Evolutionary conservation across 75 land plant species (phyloP).

Genomic region (Sequoiadendron giganteum): DNA sequence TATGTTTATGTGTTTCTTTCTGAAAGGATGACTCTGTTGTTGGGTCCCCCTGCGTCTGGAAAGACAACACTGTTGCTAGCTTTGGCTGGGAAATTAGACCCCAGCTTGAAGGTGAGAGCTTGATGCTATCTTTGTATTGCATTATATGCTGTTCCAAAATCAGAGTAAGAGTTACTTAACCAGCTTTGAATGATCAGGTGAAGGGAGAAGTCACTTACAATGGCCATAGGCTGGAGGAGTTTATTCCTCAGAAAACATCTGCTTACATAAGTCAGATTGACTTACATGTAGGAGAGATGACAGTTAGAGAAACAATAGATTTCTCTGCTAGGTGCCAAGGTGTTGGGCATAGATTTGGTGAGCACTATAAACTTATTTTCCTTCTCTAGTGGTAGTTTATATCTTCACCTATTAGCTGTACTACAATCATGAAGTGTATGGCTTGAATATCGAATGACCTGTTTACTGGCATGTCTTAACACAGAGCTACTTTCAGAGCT

Average conservation of each 20-base stretch:
- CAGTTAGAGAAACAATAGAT: constrained; percentile 88
- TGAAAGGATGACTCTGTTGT: constrained; percentile 70
- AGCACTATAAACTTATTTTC: neutral
- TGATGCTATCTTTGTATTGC: neutral
- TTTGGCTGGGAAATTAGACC: constrained; percentile 77
- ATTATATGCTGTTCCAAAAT: constrained; percentile 4
- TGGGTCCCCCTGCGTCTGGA: constrained; percentile 89
- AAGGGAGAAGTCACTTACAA: constrained; percentile 77
- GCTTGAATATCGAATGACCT: neutral
- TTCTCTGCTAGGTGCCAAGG: constrained; percentile 92
- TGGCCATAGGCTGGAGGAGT: constrained; percentile 66
- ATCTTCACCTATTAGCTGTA: neutral
- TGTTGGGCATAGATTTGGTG: constrained; percentile 75
- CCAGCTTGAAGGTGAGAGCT: constrained; percentile 54
- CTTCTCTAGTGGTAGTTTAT: neutral
- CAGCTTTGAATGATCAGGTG: constrained; percentile 30
- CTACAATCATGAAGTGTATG: neutral
- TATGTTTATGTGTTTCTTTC: neutral
- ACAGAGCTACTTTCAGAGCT: constrained; percentile 79
- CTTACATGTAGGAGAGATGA: constrained; percentile 85
- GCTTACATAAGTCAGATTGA: constrained; percentile 90
- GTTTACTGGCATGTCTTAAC: constrained; percentile 4
- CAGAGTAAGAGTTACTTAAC: neutral
- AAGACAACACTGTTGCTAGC: constrained; percentile 77
- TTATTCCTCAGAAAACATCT: constrained; percentile 78